phyloP scores from a whole-genome alignment of 352 stramenopile genomes.

The Aphanomyces stellatus region DNA sequence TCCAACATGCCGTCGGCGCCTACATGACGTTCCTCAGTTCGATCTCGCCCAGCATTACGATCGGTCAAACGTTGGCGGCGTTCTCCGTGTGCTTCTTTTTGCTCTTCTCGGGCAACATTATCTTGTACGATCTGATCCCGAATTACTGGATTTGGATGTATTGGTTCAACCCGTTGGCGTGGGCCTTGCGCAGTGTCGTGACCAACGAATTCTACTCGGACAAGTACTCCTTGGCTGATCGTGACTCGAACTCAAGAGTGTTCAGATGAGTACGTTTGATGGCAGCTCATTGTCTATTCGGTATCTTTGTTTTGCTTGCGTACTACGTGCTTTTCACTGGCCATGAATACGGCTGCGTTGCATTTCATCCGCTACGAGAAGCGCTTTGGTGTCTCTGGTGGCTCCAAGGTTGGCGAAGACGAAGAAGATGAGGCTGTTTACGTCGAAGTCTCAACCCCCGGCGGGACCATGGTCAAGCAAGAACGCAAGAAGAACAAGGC shows the following conservation, averaged over 20 bases:
- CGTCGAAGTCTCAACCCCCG: background rate
- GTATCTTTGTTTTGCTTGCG: constrained; percentile 14
- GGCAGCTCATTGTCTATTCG: constrained; percentile 5
- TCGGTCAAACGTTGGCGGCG: constrained; percentile 18
- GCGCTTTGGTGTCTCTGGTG: constrained; percentile 15
- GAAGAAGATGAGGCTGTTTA: background rate
- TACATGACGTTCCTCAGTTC: constrained; percentile 21
- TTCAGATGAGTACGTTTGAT: constrained; percentile 17
- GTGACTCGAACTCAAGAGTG: background rate
- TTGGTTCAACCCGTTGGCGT: constrained; percentile 26
- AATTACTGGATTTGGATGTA: constrained; percentile 28
- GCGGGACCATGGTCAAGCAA: constrained; percentile 16
- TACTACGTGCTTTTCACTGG: constrained; percentile 23
- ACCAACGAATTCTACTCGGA: constrained; percentile 12
- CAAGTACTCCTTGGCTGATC: constrained; percentile 14
- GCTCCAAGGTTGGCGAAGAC: constrained; percentile 17
- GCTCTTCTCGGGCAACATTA: constrained; percentile 25
- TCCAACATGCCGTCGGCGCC: constrained; percentile 33
- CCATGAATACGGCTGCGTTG: constrained; percentile 15
- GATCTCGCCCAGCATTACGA: constrained; percentile 13
- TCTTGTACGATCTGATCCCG: constrained; percentile 20
- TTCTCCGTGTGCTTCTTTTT: constrained; percentile 18
- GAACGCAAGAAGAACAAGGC: constrained; percentile 17
- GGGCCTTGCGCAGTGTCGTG: constrained; percentile 18
- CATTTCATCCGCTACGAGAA: constrained; percentile 21